A percentile compares a stretch with the other conserved stretches of the same genome.
Evolutionary conservation across 306 rosid genomes (phyloP).

Genomic region (Corylus heterophylla): DNA sequence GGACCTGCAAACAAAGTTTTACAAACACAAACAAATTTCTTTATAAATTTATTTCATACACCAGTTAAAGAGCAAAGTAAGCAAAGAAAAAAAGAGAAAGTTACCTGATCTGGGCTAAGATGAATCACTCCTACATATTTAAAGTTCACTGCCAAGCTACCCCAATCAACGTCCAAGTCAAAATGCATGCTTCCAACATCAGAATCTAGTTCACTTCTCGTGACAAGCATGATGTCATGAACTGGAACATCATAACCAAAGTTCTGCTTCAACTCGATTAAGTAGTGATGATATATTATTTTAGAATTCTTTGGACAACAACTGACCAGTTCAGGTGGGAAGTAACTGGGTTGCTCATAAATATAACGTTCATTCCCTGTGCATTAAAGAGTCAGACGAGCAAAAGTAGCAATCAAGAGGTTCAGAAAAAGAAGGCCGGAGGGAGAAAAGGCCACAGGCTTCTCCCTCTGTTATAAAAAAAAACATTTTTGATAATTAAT

Average conservation of each 20-base stretch:
- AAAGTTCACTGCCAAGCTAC: constrained; percentile 47
- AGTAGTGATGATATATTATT: constrained; percentile 61
- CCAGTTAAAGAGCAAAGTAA: constrained; percentile 9
- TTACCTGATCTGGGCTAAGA: constrained; percentile 60
- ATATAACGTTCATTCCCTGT: constrained; percentile 51
- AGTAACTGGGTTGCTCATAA: constrained; percentile 60
- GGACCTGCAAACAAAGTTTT: constrained; percentile 50
- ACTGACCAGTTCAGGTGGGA: constrained; percentile 61
- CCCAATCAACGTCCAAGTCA: constrained; percentile 51
- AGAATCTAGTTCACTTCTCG: constrained; percentile 49
- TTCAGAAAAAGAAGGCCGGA: not conserved
- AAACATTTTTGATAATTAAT: too few species aligned
- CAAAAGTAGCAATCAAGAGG: constrained; percentile 19
- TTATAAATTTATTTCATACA: not conserved
- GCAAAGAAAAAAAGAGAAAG: constrained; percentile 9
- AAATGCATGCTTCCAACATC: constrained; percentile 48
- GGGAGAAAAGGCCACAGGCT: not conserved
- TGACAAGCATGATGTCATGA: constrained; percentile 55
- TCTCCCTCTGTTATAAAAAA: not conserved
- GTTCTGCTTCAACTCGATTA: constrained; percentile 57
- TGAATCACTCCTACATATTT: constrained; percentile 46
- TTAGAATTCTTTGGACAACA: constrained; percentile 19
- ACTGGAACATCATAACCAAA: constrained; percentile 49
- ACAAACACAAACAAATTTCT: not conserved
- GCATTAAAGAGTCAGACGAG: constrained; percentile 13